Evolutionary conservation across 2,329 filamentous ascomycete species (phyloP), one percentile per base, ranked within the genome.

Genomic region (Phyllosticta ampelicida): DNA sequence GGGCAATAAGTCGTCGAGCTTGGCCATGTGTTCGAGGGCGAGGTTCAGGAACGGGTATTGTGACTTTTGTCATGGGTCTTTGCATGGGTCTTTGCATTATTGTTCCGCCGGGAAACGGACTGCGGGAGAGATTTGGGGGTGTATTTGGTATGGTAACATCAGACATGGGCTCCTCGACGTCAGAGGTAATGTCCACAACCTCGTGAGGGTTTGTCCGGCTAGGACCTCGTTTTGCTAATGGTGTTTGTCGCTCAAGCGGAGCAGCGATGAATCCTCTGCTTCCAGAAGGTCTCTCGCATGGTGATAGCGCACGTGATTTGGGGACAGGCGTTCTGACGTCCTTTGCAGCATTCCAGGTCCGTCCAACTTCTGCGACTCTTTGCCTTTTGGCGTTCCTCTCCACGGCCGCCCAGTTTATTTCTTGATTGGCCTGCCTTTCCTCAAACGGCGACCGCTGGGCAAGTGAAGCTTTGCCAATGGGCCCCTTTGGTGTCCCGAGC

Each of bases 401-500:
- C 13, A 65, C 64, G 6, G 66, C 51, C 6, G 54, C 65, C 63
- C 67, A 68, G 3, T 66, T 63, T 48, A 69, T 61, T 52, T 67
- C 64, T 53, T 48, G 19, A 8, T 53, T 66, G 59, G 67, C 67
- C 30, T 66, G 63, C 13, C 67, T 62, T 26, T 81, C 73, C 62
- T 90, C 86, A 61, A 83, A 89, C 0, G 87, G 86, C 0, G 86
- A 88, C 55, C 79, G 78, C 8, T 67, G 71, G 0, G 82, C 78
- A 3, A 85, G 66, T 2, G 76, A 63, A 2, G 85, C 80, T 65
- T 85, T 84, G 0, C 84, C 84, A 64, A 84, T 78, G 9, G 82
- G 80, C 0, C 84, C 81, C 57, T 79, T 84, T 10, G 82, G 82
- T 1, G 82, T 83, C 1, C 85, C 85, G 26, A 90, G 77, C 13